Evolutionary conservation across 495 filamentous ascomycete genomes (phyloP), one percentile per base, ranked within the genome.

Genomic region (Xylona heveae): DNA sequence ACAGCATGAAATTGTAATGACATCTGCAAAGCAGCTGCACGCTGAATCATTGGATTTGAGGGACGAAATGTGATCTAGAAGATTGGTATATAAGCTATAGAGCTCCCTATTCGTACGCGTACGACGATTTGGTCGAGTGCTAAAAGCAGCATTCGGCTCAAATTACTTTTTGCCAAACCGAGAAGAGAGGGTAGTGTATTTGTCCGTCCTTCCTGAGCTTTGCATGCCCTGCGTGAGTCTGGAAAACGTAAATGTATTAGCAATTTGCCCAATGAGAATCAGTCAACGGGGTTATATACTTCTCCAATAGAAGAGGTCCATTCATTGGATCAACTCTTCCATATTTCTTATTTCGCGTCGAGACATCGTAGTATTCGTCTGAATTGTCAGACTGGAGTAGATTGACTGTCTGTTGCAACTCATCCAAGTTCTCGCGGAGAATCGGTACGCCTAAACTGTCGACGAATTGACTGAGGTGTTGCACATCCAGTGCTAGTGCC

Each of bases 361-460:
- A 71, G 22, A 80, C 69, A 45, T 95, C 88, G 47, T 83, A 99
- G 46, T 90, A 95, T 47, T 92, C 83, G 40, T 95, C 83, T 6
- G 80, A 69, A 40, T 81, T 90, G 9, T 92, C 82, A 0, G 71
- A 70, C 45, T 76, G 72, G 61, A 99, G 79, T 30, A 99, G 59
- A 35, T 70, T 56, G 27, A 88, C 72, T 1, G 85, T 94, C 57
- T 99, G 88, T 39, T 80, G 71, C 16, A 99, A 57, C 52, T 94
- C 85, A 45, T 93, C 88, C 24, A 95, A 58, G 38, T 84, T 88
- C 42, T 82, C 72, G 23, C 70, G 62, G 2, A 95, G 60, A 46
- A 90, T 79, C 6, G 70, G 70, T 31, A 82, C 78, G 31, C 71
- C 69, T 17, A 97, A 67, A 32, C 68, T 68, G 29, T 78, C 68